phyloP scores from a whole-genome alignment of 1,139 yeast genomes.

The Candida tropicalis region DNA sequence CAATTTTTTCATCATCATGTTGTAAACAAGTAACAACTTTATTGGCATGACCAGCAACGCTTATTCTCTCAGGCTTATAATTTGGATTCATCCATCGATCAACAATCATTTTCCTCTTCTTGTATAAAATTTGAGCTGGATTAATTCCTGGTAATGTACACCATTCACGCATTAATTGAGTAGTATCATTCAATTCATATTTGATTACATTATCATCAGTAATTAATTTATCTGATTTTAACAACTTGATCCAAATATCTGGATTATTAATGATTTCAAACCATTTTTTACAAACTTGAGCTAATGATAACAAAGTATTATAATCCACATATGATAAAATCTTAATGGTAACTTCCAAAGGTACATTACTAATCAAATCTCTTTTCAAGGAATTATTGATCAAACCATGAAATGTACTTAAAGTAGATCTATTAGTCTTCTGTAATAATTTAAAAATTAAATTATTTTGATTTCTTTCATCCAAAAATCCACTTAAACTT shows the following conservation, averaged over 20 bases:
- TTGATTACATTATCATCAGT: slow-evolving; percentile 38
- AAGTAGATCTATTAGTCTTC: slow-evolving; percentile 63
- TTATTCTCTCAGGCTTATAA: slow-evolving; percentile 68
- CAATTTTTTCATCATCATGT: slow-evolving; percentile 86
- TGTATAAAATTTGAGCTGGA: slow-evolving; percentile 59
- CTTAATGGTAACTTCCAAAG: slow-evolving; percentile 72
- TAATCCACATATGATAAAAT: slow-evolving; percentile 71
- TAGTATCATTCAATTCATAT: slow-evolving; percentile 33
- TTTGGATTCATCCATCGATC: slow-evolving; percentile 83
- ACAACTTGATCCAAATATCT: slow-evolving; percentile 59
- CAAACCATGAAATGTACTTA: slow-evolving; percentile 65
- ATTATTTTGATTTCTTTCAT: slow-evolving; percentile 42
- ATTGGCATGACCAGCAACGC: slow-evolving; percentile 69
- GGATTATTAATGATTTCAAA: slow-evolving; percentile 59
- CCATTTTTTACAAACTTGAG: slow-evolving; percentile 76
- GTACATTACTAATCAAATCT: slow-evolving; percentile 71
- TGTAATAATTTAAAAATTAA: slow-evolving; percentile 67
- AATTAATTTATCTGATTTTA: slow-evolving; percentile 57
- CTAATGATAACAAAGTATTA: slow-evolving; percentile 59
- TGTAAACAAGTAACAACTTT: slow-evolving; percentile 93
- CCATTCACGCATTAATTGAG: slow-evolving; percentile 37
- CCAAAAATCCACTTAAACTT: slow-evolving; percentile 37
- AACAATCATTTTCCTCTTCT: slow-evolving; percentile 65
- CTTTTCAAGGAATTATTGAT: slow-evolving; percentile 66
- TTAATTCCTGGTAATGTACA: slow-evolving; percentile 25